phyloP scores from a whole-genome alignment of 306 rosid species.

The Heteromeles arbutifolia region DNA sequence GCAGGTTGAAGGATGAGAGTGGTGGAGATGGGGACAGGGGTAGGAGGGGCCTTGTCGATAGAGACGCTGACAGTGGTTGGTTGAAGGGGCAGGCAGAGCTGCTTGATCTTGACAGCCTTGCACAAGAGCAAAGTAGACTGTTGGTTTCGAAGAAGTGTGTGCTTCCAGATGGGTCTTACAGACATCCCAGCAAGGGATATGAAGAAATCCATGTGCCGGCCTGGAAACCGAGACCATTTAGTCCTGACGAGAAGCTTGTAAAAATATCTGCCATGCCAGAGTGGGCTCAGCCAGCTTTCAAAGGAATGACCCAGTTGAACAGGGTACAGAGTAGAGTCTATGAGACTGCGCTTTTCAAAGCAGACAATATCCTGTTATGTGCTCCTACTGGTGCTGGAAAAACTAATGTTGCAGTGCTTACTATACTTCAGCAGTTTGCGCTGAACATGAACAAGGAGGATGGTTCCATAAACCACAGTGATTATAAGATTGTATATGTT shows the following conservation, averaged over 20 bases:
- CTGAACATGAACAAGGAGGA: constrained; percentile 64
- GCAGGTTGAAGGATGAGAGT: constrained; percentile 74
- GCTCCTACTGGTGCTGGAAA: constrained; percentile 99
- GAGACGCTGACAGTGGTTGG: constrained; percentile 80
- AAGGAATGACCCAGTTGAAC: constrained; percentile 86
- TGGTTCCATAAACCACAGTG: constrained; percentile 71
- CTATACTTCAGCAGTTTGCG: constrained; percentile 86
- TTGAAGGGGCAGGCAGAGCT: constrained; percentile 66
- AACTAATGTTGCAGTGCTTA: constrained; percentile 95
- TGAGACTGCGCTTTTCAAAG: constrained; percentile 69
- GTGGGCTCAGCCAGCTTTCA: constrained; percentile 93
- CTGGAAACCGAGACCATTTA: constrained; percentile 64
- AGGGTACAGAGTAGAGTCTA: constrained; percentile 91
- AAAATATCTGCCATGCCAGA: constrained; percentile 78
- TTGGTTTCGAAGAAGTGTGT: constrained; percentile 66
- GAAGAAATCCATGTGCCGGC: constrained; percentile 94
- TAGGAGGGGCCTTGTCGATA: constrained; percentile 61
- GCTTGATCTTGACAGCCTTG: constrained; percentile 81
- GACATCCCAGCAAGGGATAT: constrained; percentile 68
- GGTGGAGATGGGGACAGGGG: constrained; percentile 63
- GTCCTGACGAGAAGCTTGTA: constrained; percentile 55
- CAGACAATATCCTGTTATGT: constrained; percentile 70
- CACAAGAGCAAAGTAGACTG: constrained; percentile 62
- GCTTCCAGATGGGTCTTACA: constrained; percentile 77
- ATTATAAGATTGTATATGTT: constrained; percentile 87